A percentile compares a stretch with the other conserved stretches of the same genome.
Evolutionary conservation across 306 rosid genomes (phyloP).

Genomic region (Astragalus membranaceus): DNA sequence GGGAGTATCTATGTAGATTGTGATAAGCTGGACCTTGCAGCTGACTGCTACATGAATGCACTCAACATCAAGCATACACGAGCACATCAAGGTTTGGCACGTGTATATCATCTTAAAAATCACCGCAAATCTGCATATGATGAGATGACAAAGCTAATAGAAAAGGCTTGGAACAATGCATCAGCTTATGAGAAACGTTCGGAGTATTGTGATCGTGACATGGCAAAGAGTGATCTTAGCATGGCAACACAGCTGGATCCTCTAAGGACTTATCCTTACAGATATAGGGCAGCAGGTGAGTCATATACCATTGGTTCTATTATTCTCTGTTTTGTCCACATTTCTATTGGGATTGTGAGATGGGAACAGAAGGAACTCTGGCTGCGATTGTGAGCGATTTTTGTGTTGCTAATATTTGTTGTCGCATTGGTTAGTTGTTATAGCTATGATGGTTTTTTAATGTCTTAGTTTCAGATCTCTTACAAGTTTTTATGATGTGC

Average conservation of each 20-base stretch:
- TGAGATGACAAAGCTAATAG: slow-evolving; percentile 92
- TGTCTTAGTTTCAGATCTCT: background rate
- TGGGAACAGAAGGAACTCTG: background rate
- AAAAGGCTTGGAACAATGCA: slow-evolving; percentile 74
- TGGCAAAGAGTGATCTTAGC: slow-evolving; percentile 82
- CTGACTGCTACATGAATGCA: slow-evolving; percentile 86
- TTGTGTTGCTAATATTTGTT: slow-evolving; percentile 3
- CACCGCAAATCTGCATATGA: slow-evolving; percentile 82
- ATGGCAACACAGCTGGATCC: slow-evolving; percentile 84
- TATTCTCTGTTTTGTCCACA: background rate
- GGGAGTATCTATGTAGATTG: slow-evolving; percentile 87
- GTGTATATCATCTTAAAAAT: slow-evolving; percentile 76
- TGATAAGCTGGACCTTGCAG: slow-evolving; percentile 81
- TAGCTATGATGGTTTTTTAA: background rate
- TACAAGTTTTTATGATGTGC: background rate
- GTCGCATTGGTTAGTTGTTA: background rate
- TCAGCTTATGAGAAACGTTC: slow-evolving; percentile 94
- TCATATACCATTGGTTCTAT: background rate
- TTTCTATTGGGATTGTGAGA: slow-evolving; percentile 1
- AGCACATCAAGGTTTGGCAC: slow-evolving; percentile 94
- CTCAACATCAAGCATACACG: slow-evolving; percentile 86
- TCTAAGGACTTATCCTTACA: slow-evolving; percentile 82
- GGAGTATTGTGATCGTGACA: slow-evolving; percentile 90
- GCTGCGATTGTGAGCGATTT: slow-evolving; percentile 13
- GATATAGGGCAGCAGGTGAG: slow-evolving; percentile 95